These are phyloP conservation scores for Trichothecium roseum DNA, from an alignment of 2,329 filamentous ascomycete genomes.

Conservation along the genomic window DNA sequence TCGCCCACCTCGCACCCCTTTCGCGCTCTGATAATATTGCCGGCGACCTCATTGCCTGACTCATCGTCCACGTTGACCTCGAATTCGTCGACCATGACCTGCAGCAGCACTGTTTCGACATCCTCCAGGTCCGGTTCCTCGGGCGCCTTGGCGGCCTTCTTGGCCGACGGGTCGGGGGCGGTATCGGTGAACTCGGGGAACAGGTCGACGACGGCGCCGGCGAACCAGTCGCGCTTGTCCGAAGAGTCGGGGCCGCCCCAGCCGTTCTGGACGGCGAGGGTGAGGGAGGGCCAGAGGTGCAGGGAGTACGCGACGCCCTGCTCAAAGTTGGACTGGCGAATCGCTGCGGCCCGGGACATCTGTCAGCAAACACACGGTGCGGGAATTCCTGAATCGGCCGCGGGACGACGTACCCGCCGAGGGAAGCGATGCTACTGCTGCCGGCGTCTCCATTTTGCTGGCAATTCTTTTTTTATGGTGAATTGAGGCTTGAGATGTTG, in stretches of 20 bases:
- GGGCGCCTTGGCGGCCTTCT: conserved; percentile 5
- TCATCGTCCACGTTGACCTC: conserved; percentile 89
- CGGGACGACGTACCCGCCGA: too few species aligned
- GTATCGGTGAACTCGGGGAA: conserved; percentile 54
- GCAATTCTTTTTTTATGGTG: too few species aligned
- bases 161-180: conserved; percentile 14
- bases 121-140: conserved; percentile 62
- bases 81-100: conserved; percentile 94
- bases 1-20: conserved; percentile 54
- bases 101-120: conserved; percentile 72
- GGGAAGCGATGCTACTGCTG: too few species aligned
- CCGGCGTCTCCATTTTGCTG: too few species aligned
- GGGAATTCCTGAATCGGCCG: too few species aligned
- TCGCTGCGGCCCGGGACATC: too few species aligned
- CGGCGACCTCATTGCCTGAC: conserved; percentile 64
- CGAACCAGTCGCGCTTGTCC: conserved; percentile 96
- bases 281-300: conserved; percentile 80
- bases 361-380: too few species aligned
- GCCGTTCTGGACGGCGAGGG: conserved; percentile 73
- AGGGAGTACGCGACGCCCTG: conserved; percentile 77
- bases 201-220: conserved; percentile 74
- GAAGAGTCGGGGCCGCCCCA: conserved; percentile 77
- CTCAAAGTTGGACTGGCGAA: conserved; percentile 62
- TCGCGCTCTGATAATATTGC: conserved; percentile 58
- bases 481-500: too few species aligned